These are phyloP conservation scores for Globisporangium canariense DNA, from an alignment of 352 stramenopile genomes.

Conservation along the genomic window DNA sequence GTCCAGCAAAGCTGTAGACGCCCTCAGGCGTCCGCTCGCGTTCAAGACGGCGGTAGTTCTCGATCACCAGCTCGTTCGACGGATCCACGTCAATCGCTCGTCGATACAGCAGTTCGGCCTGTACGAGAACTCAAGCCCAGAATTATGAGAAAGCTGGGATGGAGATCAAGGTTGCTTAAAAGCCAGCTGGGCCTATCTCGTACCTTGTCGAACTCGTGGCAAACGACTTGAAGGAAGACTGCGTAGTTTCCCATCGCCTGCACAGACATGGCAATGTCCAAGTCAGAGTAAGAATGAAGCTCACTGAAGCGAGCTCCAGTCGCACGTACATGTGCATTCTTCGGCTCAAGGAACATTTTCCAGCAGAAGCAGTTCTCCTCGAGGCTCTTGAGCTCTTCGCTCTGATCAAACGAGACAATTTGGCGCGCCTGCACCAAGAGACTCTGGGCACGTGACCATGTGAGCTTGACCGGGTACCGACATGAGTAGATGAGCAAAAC, in stretches of 20 bases:
- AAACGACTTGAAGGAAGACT: constrained; percentile 53
- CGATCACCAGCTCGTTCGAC: constrained; percentile 41
- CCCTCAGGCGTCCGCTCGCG: constrained; percentile 45
- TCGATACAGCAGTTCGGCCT: constrained; percentile 66
- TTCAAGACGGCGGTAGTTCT: constrained; percentile 61
- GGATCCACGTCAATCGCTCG: constrained; percentile 54
- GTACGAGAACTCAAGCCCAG: not conserved
- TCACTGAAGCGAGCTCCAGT: not conserved
- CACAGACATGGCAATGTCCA: not conserved
- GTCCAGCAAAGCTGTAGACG: constrained; percentile 45
- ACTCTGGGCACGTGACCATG: constrained; percentile 38
- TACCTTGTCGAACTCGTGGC: constrained; percentile 58
- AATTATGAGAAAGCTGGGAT: not conserved
- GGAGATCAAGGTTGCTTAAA: not conserved
- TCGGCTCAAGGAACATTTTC: constrained; percentile 55
- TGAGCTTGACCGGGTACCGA: constrained; percentile 53
- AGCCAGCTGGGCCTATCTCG: not conserved
- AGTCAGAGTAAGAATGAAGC: constrained; percentile 2
- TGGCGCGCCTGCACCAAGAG: constrained; percentile 30
- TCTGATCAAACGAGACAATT: not conserved
- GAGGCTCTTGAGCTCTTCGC: constrained; percentile 23
- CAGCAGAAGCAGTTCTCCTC: constrained; percentile 64
- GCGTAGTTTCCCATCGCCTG: constrained; percentile 67
- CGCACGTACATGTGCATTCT: constrained; percentile 38
- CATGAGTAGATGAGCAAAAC: constrained; percentile 55